Base-by-base conservation (phyloP, 495 filamentous ascomycete genomes). In the Podospora australis region DNA sequence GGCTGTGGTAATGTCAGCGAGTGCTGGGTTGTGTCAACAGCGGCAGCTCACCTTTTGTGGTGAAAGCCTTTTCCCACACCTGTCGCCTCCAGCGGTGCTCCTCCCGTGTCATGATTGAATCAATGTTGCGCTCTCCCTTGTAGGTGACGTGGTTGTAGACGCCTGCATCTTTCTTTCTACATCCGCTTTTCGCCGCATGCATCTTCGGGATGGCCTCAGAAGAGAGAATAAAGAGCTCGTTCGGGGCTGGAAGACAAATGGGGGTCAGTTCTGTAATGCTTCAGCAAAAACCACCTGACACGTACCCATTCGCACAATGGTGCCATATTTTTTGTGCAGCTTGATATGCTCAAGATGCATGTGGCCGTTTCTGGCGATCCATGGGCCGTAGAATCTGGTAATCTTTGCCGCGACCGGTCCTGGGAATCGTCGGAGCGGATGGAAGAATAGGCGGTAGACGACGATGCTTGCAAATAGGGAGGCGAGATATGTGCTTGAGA, bases 371-470 rank as follows among this genome's bases (percentile, higher is more conserved):
- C 56, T 39, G 7, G 54, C 46, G 2, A 29, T 20, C 17, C 52
- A 70, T 3, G 52, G 54, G 4, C 38, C 43, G 44, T 58, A 58
- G 11, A 75, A 55, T 21, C 66, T 67, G 6, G 65, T 66, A 3
- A 79, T 38, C 20, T 64, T 60, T 13, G 72, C 70, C 0, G 54
- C 16, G 7, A 62, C 46, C 1, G 74, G 72, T 0, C 77, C 77
- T 1, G 68, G 65, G 49, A 77, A 78, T 7, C 49, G 52, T 17
- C 69, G 53, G 1, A 78, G 55, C 4, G 59, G 70, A 56, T 77
- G 71, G 51, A 77, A 71, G 53, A 68, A 74, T 19, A 63, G 19
- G 8, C 74, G 62, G 48, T 77, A 78, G 13, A 67, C 25, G 21
- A 57, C 24, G 23, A 78, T 72, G 53, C 72, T 78, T 11, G 58